Evolutionary conservation across 2,329 filamentous ascomycete species (phyloP), one percentile per base, ranked within the genome.

Genomic region (Alternaria brassicicola): DNA sequence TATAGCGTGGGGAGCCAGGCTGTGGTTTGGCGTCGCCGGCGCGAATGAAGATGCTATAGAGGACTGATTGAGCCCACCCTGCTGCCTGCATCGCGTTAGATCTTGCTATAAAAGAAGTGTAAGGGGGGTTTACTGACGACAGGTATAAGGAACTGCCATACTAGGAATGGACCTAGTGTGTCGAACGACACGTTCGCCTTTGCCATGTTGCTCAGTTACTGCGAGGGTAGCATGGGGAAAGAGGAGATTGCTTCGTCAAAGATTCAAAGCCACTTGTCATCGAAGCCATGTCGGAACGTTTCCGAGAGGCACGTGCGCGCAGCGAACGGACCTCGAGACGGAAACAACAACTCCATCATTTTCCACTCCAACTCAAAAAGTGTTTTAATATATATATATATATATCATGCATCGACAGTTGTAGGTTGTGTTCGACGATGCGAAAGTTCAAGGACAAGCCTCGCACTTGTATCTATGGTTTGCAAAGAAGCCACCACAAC

Each of bases 31-130:
- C 90, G 62, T 93, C 88, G 72, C 95, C 95, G 45, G 93, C 95
- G 65, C 93, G 92, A 75, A 97, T 94, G 54, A 91, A 91, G 67
- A 98, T 80, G 70, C 89, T 85, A 81, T 98, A 99, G 81, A 93
- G 95, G 67, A 96, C 82, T 62, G 85, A 84, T 76, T 98, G 94
- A 6, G 90, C 46, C 73, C 72, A 76, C 55, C 67, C 64, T 52
- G 73, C 71, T 26, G 67, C 74, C 73, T 75, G 38, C 47, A 21
- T 54, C 25, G 25, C 52, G 61, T 74, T 63, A 74, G 63, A 33
- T 52, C 5, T 10, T 42, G 28, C 25, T 26, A 21, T 33, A n/a
- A 3, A 15, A 38, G 7, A 42, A 26, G 26, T 49, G 30, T 9
- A 15, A 10, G 36, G 9, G 9, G 35, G 7, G 10, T 23, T 1